These are phyloP conservation scores for Cadophora malorum DNA, from an alignment of 2,329 filamentous ascomycete species.

Conservation along the genomic window DNA sequence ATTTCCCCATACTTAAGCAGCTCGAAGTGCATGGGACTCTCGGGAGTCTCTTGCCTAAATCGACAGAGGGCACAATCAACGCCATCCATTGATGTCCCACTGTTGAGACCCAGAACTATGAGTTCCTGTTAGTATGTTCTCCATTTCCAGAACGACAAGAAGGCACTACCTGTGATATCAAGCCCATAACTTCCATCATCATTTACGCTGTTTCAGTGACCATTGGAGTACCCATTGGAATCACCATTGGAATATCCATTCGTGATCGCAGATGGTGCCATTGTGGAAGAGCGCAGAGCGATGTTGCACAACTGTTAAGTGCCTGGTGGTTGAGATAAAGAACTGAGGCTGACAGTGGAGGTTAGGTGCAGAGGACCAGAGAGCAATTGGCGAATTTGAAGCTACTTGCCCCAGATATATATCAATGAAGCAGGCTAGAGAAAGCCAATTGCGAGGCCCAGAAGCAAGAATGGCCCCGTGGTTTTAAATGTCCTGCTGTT, in stretches of 20 bases:
- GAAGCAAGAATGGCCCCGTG: too few relatives aligned
- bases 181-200: not conserved
- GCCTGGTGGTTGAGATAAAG: not conserved
- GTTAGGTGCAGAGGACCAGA: too few relatives aligned
- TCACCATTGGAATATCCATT: not conserved
- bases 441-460: too few relatives aligned
- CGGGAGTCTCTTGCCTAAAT: slow-evolving; percentile 59
- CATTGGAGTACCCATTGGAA: not conserved
- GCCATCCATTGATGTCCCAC: slow-evolving; percentile 47
- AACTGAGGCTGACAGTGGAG: not conserved
- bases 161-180: slow-evolving; percentile 5
- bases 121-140: not conserved
- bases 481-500: too few relatives aligned
- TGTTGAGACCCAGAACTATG: slow-evolving; percentile 15
- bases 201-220: not conserved
- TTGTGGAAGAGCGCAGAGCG: not conserved
- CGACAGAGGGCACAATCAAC: slow-evolving; percentile 65
- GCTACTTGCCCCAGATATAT: too few relatives aligned
- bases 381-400: too few relatives aligned
- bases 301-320: not conserved
- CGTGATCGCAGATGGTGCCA: slow-evolving; percentile 1
- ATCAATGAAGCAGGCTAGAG: too few relatives aligned
- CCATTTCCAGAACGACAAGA: not conserved
- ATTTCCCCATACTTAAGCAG: slow-evolving; percentile 63
- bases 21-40: slow-evolving; percentile 60